Percentiles rank a stretch among this genome's conserved stretches.
Evolutionary conservation across 352 stramenopile species (phyloP).

Genomic region (Pythium rishiriense): DNA sequence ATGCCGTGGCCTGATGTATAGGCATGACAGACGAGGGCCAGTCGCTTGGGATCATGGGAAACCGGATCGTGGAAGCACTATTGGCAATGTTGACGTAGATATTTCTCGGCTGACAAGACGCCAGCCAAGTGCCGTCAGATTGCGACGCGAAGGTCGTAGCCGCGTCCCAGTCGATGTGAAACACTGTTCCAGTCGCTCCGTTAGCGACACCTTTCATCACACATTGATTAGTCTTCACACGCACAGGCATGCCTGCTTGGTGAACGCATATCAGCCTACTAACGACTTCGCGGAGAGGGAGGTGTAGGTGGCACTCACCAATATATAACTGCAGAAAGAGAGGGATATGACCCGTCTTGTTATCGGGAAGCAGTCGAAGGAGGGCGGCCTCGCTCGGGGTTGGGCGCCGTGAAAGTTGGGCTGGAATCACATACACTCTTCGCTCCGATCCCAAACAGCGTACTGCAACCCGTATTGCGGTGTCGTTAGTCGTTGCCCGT

Average conservation of each 20-base stretch:
- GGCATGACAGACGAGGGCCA: conserved; percentile 30
- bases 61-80: neutral
- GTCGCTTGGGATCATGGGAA: neutral
- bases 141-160: conserved; percentile 6
- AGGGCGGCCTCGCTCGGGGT: neutral
- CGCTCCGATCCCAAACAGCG: neutral
- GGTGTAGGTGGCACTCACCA: conserved; percentile 1
- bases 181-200: conserved; percentile 6
- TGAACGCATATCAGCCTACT: neutral
- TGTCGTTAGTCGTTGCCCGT: neutral
- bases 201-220: conserved; percentile 20
- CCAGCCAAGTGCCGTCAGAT: conserved; percentile 8
- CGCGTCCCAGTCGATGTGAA: conserved; percentile 19
- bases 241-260: conserved; percentile 23
- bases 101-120: neutral
- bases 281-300: no score
- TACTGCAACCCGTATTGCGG: neutral
- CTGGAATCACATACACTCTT: neutral
- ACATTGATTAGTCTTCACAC: conserved; percentile 23
- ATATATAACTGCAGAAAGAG: conserved; percentile 17
- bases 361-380: conserved; percentile 4
- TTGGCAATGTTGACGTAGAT: conserved; percentile 22
- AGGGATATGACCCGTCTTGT: conserved; percentile 13
- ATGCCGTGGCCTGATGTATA: neutral
- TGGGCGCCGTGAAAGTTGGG: neutral